Conservation (phyloP, 805 yeast genomes). For the Ogataea corticis region DNA sequence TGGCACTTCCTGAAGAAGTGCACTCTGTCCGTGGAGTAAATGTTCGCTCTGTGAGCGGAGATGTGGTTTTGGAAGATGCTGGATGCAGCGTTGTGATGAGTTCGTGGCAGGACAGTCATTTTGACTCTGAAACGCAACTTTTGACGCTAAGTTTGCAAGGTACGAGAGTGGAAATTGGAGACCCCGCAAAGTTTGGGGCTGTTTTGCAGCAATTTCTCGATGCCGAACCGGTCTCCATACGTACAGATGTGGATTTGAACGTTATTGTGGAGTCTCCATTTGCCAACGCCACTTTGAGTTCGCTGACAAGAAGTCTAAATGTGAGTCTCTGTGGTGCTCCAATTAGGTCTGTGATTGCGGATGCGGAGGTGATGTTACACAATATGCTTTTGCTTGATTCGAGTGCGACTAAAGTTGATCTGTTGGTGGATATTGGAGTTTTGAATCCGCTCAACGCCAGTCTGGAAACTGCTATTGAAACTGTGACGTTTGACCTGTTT, state of each 20-base stretch:
- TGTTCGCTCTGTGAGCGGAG: slow-evolving; percentile 7
- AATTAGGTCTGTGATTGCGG: slow-evolving; percentile 3
- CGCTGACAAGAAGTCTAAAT: neutral
- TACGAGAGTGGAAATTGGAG: slow-evolving; percentile 9
- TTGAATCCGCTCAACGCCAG: slow-evolving; percentile 36
- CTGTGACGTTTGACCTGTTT: slow-evolving; percentile 18
- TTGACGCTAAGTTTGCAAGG: slow-evolving; percentile 9
- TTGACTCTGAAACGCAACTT: slow-evolving; percentile 15
- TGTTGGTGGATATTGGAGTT: slow-evolving; percentile 35
- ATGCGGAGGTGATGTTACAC: slow-evolving; percentile 10
- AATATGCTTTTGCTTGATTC: slow-evolving; percentile 32
- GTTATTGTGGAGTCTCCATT: slow-evolving; percentile 26
- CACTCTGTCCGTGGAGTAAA: neutral
- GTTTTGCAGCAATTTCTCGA: neutral
- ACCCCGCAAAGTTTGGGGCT: neutral
- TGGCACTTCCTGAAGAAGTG: slow-evolving; percentile 7
- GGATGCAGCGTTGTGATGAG: slow-evolving; percentile 10
- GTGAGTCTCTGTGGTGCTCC: slow-evolving; percentile 2
- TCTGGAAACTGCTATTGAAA: slow-evolving; percentile 29
- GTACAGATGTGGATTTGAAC: slow-evolving; percentile 14
- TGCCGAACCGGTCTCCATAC: neutral
- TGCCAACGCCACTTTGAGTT: slow-evolving; percentile 15
- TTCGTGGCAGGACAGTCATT: slow-evolving; percentile 19
- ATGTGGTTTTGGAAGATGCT: neutral
- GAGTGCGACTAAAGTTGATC: slow-evolving; percentile 20